These are phyloP conservation scores for Kalanchoe fedtschenkoi DNA, from an alignment of 164 flowering plant species.

Conservation along the genomic window DNA sequence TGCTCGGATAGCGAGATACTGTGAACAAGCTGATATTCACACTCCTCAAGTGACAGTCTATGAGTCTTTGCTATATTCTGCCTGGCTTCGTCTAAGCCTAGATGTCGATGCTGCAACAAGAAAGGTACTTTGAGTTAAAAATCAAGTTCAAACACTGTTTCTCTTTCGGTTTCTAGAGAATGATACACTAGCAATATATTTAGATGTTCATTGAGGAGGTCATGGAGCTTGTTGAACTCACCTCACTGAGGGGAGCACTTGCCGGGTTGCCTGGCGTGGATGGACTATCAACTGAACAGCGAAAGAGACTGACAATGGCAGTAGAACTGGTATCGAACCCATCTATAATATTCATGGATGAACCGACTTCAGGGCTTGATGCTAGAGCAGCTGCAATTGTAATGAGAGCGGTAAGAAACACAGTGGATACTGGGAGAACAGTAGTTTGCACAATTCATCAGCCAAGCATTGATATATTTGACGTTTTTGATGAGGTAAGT, in stretches of 20 bases:
- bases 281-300: too few relatives aligned
- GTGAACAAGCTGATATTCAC: constrained; percentile 44
- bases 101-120: constrained; percentile 32
- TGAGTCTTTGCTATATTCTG: constrained; percentile 48
- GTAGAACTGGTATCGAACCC: too few relatives aligned
- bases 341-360: too few relatives aligned
- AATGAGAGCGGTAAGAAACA: too few relatives aligned
- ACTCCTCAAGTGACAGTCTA: constrained; percentile 36
- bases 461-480: too few relatives aligned
- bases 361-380: too few relatives aligned
- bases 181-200: too few relatives aligned
- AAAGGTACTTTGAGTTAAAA: constrained; percentile 25
- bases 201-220: constrained; percentile 59
- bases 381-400: too few relatives aligned
- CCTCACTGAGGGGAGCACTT: constrained; percentile 30
- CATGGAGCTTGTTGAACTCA: too few relatives aligned
- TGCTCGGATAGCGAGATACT: constrained; percentile 38
- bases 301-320: too few relatives aligned
- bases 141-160: not conserved
- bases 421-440: too few relatives aligned
- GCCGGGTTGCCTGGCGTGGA: constrained; percentile 50
- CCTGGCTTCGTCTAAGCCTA: constrained; percentile 43
- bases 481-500: constrained; percentile 54
- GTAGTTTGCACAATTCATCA: too few relatives aligned
- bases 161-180: not conserved